Base-by-base conservation (phyloP, 345 rosid genomes). In the Gossypium ekmanianum region DNA sequence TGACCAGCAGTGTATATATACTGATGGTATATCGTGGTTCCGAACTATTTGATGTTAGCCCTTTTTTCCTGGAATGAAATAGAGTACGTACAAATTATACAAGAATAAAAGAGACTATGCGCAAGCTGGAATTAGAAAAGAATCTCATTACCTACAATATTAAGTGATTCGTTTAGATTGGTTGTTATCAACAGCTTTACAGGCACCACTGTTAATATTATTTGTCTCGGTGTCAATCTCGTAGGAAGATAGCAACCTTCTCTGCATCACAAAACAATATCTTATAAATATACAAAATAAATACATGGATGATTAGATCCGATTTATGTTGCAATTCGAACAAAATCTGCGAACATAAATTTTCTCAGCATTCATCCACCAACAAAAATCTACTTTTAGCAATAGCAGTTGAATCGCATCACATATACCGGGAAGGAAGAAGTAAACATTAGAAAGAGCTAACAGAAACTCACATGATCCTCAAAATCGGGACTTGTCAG, bases 401-500 rank as follows among this genome's bases (percentile, higher is more conserved):
- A 34, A 5, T 34, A 34, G 41, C 41, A 34, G 39, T 64, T 12
- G 41, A 50, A 17, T 18, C 1, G 1, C 3, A 50, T 78, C 56
- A 74, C 41, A 9, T 41, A 55, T 11, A 29, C 27, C 43, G 26
- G 10, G 64, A 47, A 62, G 52, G 11, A 73, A 0, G 13, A 68
- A 57, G 41, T 67, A 74, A 75, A 24, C 2, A 43, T 17, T 68
- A 58, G 29, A 6, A 24, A 64, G 41, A 39, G 44, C 68, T 20
- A 52, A 45, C 72, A 76, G 68, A 22, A 74, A 88, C 97, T 91
- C 75, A 91, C 98, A 76, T 91, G 91, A 85, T 91, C 97, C 89
- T 92, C 97, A 62, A 92, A 94, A 79, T 90, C 92, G 3, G 98
- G 95, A 72, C 93, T 91, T 26, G 88, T 79, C 70, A 94, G 84